A percentile compares a stretch with the other conserved stretches of the same genome.
These are phyloP conservation scores for Xylaria bambusicola DNA, from an alignment of 495 filamentous ascomycete species.

Conservation along the genomic window DNA sequence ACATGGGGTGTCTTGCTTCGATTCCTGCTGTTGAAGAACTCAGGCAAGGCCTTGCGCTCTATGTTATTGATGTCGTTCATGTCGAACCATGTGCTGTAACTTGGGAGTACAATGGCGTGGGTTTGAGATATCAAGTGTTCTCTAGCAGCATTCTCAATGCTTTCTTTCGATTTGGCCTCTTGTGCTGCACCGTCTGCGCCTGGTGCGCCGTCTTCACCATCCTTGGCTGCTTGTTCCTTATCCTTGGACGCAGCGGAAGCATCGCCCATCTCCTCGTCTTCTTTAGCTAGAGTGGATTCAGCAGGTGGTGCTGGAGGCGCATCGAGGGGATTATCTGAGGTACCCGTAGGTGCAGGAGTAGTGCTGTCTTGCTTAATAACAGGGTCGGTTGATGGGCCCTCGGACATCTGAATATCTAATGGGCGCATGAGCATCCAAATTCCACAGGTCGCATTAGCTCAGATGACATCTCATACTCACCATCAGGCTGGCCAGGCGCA, in stretches of 20 bases:
- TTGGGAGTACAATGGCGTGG: slow-evolving; percentile 91
- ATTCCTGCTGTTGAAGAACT: slow-evolving; percentile 98
- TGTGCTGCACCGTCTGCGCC: slow-evolving; percentile 40
- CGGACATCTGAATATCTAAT: slow-evolving; percentile 60
- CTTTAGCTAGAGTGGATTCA: slow-evolving; percentile 60
- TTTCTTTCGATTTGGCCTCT: slow-evolving; percentile 68
- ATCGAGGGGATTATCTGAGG: slow-evolving; percentile 83
- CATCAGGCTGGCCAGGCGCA: slow-evolving; percentile 35
- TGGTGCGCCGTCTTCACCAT: slow-evolving; percentile 51
- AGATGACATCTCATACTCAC: slow-evolving; percentile 25
- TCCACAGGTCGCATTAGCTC: neutral
- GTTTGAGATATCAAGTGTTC: slow-evolving; percentile 90
- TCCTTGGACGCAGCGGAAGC: slow-evolving; percentile 61
- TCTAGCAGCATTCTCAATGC: slow-evolving; percentile 79
- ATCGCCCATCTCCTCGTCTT: slow-evolving; percentile 88
- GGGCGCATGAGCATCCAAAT: slow-evolving; percentile 27
- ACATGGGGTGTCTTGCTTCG: slow-evolving; percentile 97
- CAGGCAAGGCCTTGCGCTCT: slow-evolving; percentile 88
- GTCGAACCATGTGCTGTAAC: slow-evolving; percentile 97
- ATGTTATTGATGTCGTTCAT: slow-evolving; percentile 88
- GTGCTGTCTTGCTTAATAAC: slow-evolving; percentile 56
- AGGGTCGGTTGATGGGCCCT: slow-evolving; percentile 40
- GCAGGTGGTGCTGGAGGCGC: slow-evolving; percentile 75
- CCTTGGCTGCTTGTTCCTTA: slow-evolving; percentile 29
- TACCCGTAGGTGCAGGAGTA: slow-evolving; percentile 53